phyloP scores from a whole-genome alignment of 1,139 yeast species.

The Hansenula sp. region DNA sequence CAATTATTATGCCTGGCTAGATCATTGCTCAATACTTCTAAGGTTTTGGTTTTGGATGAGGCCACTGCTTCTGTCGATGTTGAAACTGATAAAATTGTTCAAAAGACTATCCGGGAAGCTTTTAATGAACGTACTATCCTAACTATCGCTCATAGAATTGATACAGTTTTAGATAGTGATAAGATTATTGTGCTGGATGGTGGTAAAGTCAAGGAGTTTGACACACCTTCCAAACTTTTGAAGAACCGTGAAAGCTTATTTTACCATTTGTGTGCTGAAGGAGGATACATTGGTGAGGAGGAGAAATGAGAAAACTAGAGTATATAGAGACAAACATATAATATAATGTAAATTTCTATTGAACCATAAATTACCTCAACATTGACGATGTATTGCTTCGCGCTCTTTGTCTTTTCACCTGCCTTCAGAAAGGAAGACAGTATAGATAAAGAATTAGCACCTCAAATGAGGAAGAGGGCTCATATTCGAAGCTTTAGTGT shows the following conservation, averaged over 20 bases:
- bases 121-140: constrained; percentile 66
- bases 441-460: no score
- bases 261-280: constrained; percentile 47
- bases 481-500: no score
- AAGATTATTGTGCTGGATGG: constrained; percentile 63
- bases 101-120: constrained; percentile 64
- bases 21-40: constrained; percentile 60
- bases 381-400: no score
- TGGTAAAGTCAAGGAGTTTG: constrained; percentile 71
- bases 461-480: no score
- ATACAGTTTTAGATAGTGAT: constrained; percentile 80
- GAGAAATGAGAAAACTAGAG: background rate
- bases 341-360: no score
- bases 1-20: constrained; percentile 75
- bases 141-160: constrained; percentile 80
- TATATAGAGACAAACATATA: background rate
- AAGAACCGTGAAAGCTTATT: constrained; percentile 42
- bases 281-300: constrained; percentile 26
- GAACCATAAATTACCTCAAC: no score
- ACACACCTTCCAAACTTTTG: constrained; percentile 50
- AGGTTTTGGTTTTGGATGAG: constrained; percentile 69
- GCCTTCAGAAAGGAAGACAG: no score
- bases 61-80: constrained; percentile 87
- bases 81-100: constrained; percentile 72
- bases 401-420: no score